Conservation (phyloP, 805 yeast species). For the Zygosaccharomyces rouxii region DNA sequence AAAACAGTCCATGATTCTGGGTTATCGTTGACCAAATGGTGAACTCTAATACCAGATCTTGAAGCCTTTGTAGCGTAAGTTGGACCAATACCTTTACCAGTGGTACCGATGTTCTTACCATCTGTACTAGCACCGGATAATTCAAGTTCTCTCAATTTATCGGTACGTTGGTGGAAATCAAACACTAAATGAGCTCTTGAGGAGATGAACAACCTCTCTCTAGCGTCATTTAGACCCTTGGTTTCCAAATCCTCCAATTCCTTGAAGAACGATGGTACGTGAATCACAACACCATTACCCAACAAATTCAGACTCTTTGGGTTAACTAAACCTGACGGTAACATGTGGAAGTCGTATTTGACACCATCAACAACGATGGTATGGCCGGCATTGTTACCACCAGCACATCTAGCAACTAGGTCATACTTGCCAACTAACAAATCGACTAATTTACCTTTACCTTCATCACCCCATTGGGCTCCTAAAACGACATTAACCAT, state of each 20-base stretch:
- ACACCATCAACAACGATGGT: constrained; percentile 87
- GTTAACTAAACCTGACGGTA: constrained; percentile 96
- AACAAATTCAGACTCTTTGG: constrained; percentile 84
- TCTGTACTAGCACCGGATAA: constrained; percentile 47
- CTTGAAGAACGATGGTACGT: constrained; percentile 85
- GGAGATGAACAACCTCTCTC: constrained; percentile 77
- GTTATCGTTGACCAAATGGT: constrained; percentile 85
- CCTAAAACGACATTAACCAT: constrained; percentile 82
- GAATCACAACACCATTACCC: constrained; percentile 96
- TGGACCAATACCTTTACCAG: constrained; percentile 99
- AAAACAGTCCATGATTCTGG: constrained; percentile 93
- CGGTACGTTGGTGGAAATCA: constrained; percentile 97
- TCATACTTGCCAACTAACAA: constrained; percentile 91
- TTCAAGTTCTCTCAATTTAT: constrained; percentile 91
- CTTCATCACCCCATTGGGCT: constrained; percentile 99
- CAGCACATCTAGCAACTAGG: constrained; percentile 96
- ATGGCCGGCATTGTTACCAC: constrained; percentile 99
- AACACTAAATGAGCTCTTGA: constrained; percentile 95
- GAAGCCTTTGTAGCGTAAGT: constrained; percentile 95
- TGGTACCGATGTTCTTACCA: constrained; percentile 90
- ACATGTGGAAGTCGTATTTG: constrained; percentile 97
- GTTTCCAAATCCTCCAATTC: constrained; percentile 77
- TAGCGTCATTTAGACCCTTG: constrained; percentile 60
- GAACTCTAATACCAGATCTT: constrained; percentile 94
- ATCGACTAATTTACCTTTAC: constrained; percentile 97